These are phyloP conservation scores for Millerozyma acaciae DNA, from an alignment of 805 yeast genomes.

Conservation along the genomic window DNA sequence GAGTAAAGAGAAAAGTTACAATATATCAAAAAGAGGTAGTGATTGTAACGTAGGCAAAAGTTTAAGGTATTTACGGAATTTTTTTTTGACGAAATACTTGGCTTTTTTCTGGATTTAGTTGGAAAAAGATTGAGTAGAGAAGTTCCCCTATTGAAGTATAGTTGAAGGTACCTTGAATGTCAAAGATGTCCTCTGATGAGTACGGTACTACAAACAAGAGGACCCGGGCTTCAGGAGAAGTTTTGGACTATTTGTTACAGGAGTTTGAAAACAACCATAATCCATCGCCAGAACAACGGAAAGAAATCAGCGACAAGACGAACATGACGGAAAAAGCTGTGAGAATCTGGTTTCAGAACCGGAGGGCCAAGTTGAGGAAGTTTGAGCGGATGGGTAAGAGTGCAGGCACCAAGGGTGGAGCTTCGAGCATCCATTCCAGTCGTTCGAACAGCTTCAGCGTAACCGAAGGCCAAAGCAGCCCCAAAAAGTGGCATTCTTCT, in stretches of 20 bases:
- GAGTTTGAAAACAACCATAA: constrained; percentile 73
- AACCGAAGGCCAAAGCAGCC: constrained; percentile 6
- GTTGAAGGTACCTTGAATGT: too few species aligned
- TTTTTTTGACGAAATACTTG: too few species aligned
- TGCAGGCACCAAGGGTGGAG: constrained; percentile 14
- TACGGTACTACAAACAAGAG: constrained; percentile 39
- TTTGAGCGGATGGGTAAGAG: constrained; percentile 45
- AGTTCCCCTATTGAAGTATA: too few species aligned
- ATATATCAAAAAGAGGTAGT: too few species aligned
- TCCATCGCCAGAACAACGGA: constrained; percentile 70
- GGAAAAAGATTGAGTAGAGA: too few species aligned
- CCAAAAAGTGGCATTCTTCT: constrained; percentile 2
- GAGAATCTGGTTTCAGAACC: constrained; percentile 89
- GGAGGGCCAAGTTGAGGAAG: constrained; percentile 75
- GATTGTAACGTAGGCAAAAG: too few species aligned
- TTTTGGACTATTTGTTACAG: constrained; percentile 58
- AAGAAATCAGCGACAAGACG: constrained; percentile 63
- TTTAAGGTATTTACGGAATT: too few species aligned
- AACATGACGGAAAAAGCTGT: constrained; percentile 86
- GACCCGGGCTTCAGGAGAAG: constrained; percentile 78
- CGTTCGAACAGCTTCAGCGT: constrained; percentile 20
- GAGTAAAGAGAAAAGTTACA: too few species aligned
- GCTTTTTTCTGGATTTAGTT: too few species aligned
- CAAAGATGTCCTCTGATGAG: constrained; percentile 21
- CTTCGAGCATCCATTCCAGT: constrained; percentile 16